Evolutionary conservation across 441 rosid species (phyloP).

Genomic region (Erodium moschatum): DNA sequence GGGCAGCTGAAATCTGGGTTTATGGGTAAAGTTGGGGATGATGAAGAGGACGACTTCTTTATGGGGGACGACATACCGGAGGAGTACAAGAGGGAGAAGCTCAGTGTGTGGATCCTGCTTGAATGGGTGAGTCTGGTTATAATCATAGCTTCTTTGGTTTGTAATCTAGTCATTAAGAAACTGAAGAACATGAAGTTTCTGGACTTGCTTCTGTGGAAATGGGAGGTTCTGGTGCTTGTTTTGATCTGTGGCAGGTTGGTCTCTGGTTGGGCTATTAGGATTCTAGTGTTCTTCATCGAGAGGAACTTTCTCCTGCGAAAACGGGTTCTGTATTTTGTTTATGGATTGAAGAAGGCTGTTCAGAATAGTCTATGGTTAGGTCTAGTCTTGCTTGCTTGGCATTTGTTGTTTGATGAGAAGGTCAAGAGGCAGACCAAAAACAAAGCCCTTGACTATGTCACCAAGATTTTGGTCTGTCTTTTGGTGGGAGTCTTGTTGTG

Average conservation of each 20-base stretch:
- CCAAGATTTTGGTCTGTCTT: slow-evolving; percentile 30
- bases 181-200: slow-evolving; percentile 28
- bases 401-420: slow-evolving; percentile 38
- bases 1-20: slow-evolving; percentile 17
- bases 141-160: slow-evolving; percentile 27
- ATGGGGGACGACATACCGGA: slow-evolving; percentile 23
- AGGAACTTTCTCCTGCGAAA: slow-evolving; percentile 39
- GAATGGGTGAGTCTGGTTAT: slow-evolving; percentile 6
- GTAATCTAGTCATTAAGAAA: slow-evolving; percentile 30
- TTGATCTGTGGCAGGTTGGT: slow-evolving; percentile 43
- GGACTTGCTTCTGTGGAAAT: slow-evolving; percentile 53
- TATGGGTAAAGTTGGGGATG: no score
- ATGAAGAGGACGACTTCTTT: slow-evolving; percentile 15
- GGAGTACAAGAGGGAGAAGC: slow-evolving; percentile 18
- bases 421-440: no score
- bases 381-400: slow-evolving; percentile 53
- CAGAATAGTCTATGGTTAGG: slow-evolving; percentile 73
- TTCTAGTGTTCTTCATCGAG: slow-evolving; percentile 43
- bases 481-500: slow-evolving; percentile 47
- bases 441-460: no score
- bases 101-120: slow-evolving; percentile 13
- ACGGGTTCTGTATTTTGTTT: slow-evolving; percentile 44
- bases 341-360: slow-evolving; percentile 32
- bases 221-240: slow-evolving; percentile 49
- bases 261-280: slow-evolving; percentile 46